Evolutionary conservation across 371 early-diverging fungal species (phyloP).

Genomic region (Mortierella sp.): DNA sequence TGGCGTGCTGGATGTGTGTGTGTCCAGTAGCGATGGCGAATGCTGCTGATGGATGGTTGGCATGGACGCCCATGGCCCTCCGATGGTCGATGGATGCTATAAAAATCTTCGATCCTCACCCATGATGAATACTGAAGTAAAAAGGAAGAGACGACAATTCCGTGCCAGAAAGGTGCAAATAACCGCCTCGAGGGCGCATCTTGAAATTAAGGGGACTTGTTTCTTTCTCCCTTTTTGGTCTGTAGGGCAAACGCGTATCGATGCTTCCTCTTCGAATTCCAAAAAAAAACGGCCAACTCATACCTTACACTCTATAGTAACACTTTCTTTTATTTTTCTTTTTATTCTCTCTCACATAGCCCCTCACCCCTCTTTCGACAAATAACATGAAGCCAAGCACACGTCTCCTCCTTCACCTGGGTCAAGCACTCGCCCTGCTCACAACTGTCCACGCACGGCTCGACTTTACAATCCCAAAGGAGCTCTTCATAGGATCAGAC

Average conservation of each 20-base stretch:
- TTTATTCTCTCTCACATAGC: background rate
- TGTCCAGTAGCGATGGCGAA: slow-evolving; percentile 5
- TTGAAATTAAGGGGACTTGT: slow-evolving; percentile 1
- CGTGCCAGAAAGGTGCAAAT: slow-evolving; percentile 3
- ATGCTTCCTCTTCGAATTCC: no score
- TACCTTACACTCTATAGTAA: background rate
- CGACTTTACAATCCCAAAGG: slow-evolving; percentile 21
- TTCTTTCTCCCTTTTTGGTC: background rate
- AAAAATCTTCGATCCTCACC: slow-evolving; percentile 37
- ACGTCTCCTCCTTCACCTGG: background rate
- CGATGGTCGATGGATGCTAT: slow-evolving; percentile 24
- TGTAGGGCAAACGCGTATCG: background rate
- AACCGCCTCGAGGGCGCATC: background rate
- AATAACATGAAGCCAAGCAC: background rate
- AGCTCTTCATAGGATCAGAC: slow-evolving; percentile 27
- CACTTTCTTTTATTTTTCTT: background rate
- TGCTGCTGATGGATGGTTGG: slow-evolving; percentile 17
- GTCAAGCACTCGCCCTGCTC: background rate
- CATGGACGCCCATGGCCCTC: slow-evolving; percentile 11
- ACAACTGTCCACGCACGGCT: background rate
- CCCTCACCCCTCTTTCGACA: background rate
- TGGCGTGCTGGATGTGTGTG: slow-evolving; percentile 22
- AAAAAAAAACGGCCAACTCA: background rate
- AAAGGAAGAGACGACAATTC: slow-evolving; percentile 36
- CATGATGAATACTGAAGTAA: slow-evolving; percentile 47